Evolutionary conservation across 2,329 filamentous ascomycete genomes (phyloP).

Genomic region (Phialemonium atrogriseum): DNA sequence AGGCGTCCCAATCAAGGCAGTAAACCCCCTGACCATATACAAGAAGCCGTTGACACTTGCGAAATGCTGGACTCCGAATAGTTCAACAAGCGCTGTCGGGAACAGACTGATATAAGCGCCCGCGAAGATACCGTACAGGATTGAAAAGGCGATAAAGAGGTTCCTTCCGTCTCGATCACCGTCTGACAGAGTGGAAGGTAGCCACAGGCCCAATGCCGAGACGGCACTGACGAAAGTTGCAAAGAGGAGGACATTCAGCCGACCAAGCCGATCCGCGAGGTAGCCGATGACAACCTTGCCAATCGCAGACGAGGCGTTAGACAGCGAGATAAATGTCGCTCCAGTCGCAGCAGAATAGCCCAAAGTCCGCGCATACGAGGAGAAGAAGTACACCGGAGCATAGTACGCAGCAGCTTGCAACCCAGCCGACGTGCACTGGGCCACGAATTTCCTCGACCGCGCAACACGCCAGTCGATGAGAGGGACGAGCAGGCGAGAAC

Average conservation of each 20-base stretch:
- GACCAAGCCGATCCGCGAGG: constrained; percentile 25
- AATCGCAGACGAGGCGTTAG: constrained; percentile 22
- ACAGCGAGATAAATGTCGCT: constrained; percentile 28
- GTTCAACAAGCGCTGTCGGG: constrained; percentile 26
- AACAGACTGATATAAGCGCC: constrained; percentile 30
- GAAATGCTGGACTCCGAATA: constrained; percentile 27
- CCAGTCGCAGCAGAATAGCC: constrained; percentile 25
- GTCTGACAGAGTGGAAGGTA: constrained; percentile 8
- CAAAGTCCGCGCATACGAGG: constrained; percentile 26
- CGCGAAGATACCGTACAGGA: constrained; percentile 26
- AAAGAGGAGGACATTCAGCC: constrained; percentile 26
- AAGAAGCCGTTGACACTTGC: constrained; percentile 27
- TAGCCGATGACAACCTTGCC: constrained; percentile 26
- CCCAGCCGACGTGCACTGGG: constrained; percentile 24
- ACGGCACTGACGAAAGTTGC: constrained; percentile 19
- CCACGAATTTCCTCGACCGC: constrained; percentile 23
- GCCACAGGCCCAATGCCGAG: constrained; percentile 19
- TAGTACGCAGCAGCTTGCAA: constrained; percentile 29
- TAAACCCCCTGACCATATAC: constrained; percentile 27
- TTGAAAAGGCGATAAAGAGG: constrained; percentile 23
- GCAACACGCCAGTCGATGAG: constrained; percentile 25
- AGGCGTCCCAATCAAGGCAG: constrained; percentile 27
- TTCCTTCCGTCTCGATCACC: neutral
- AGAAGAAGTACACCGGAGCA: constrained; percentile 28
- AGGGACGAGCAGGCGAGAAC: constrained; percentile 17